These are phyloP conservation scores for Syzygium aqueum DNA, from an alignment of 345 rosid species.

Conservation along the genomic window DNA sequence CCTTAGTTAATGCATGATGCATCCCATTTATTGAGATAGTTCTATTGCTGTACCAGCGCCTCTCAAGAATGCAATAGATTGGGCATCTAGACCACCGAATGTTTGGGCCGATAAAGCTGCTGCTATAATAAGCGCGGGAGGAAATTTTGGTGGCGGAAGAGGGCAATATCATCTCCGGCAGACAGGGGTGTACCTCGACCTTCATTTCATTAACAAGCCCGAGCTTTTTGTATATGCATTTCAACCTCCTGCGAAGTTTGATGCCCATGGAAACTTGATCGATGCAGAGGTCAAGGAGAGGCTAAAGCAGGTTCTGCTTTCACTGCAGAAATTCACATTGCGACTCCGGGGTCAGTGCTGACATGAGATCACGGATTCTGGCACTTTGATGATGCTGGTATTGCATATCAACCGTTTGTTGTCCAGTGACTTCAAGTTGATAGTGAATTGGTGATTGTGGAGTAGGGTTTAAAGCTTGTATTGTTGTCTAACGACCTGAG, in stretches of 20 bases:
- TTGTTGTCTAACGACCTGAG: background rate
- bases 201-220: slow-evolving; percentile 87
- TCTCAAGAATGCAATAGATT: slow-evolving; percentile 78
- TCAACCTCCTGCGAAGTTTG: slow-evolving; percentile 74
- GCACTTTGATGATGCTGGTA: background rate
- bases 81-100: slow-evolving; percentile 78
- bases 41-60: slow-evolving; percentile 30
- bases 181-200: slow-evolving; percentile 66
- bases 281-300: slow-evolving; percentile 41
- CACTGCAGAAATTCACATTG: slow-evolving; percentile 51
- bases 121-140: slow-evolving; percentile 61
- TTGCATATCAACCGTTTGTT: background rate
- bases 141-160: slow-evolving; percentile 53
- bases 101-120: slow-evolving; percentile 84
- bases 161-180: slow-evolving; percentile 79
- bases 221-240: slow-evolving; percentile 67
- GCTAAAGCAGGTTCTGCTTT: slow-evolving; percentile 40
- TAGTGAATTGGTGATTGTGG: background rate
- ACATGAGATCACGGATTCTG: background rate
- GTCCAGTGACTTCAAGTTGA: background rate
- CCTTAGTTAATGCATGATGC: background rate
- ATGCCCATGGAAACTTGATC: slow-evolving; percentile 52
- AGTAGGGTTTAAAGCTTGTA: background rate
- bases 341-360: slow-evolving; percentile 36
- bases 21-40: background rate